Conservation (phyloP, 2,329 filamentous ascomycete genomes). For the Ophiostoma sp. region DNA sequence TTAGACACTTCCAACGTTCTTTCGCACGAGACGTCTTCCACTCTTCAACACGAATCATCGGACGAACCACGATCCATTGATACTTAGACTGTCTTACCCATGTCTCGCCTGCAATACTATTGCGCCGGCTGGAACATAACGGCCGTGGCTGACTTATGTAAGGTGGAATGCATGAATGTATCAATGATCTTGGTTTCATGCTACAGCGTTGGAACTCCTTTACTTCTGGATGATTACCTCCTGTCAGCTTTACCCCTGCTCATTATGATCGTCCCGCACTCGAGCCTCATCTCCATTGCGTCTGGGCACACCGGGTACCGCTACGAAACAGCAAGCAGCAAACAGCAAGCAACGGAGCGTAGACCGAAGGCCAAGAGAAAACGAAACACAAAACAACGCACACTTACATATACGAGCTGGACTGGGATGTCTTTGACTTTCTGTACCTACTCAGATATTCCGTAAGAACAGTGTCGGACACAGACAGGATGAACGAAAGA, state of each 20-base stretch:
- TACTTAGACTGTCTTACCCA: neutral
- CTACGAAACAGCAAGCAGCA: neutral
- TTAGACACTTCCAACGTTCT: constrained; percentile 5
- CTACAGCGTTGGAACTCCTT: no score
- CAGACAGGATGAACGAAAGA: neutral
- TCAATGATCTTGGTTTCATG: no score
- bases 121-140: neutral
- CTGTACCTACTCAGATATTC: no score
- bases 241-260: neutral
- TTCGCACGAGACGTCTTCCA: neutral
- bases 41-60: neutral
- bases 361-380: neutral
- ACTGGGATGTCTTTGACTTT: neutral
- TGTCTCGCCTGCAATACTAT: no score
- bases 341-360: neutral
- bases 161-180: no score
- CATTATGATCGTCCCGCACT: neutral
- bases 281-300: neutral
- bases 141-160: neutral
- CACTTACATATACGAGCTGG: constrained; percentile 2
- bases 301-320: no score
- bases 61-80: neutral
- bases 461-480: no score
- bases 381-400: neutral
- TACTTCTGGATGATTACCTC: no score